Evolutionary conservation across 2,329 filamentous ascomycete species (phyloP), one percentile per base, ranked within the genome.

Genomic region (Arthrobotrys musiformis): DNA sequence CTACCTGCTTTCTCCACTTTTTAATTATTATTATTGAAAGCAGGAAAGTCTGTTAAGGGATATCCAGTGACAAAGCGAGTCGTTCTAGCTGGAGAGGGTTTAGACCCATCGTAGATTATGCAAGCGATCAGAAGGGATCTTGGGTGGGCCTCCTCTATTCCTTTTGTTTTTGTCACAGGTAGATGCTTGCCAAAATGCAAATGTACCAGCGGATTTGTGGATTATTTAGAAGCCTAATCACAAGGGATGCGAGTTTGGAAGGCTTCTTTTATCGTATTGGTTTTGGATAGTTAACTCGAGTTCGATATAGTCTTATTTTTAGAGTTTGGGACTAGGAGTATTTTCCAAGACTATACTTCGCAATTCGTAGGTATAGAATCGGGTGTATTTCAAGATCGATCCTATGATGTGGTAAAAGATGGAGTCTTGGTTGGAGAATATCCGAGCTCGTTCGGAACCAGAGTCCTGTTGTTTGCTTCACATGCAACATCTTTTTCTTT

Each of bases 21-120:
- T n/a, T n/a, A n/a, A 54, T 33, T 42, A 61, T 44, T n/a, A n/a
- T n/a, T n/a, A n/a, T n/a, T n/a, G n/a, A 22, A 72, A 64, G 44
- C 56, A 72, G 54, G 68, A 72, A 61, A 70, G 11, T 46, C 40
- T 30, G 40, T 22, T 70, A 42, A 42, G 61, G 66, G 35, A 24
- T 33, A 56, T 72, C 67, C 67, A 70, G 42, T 70, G 4, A 37
- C 37, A 30, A n/a, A 46, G 30, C 42, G 22, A 70, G 42, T 28
- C 33, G 17, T 15, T n/a, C 58, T 70, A 64, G 54, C 72, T 76
- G 13, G 30, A 60, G 63, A 64, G 72, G 58, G 64, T 66, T 64
- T 76, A 76, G 72, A 70, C 58, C 56, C 72, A 76, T 76, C 64
- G 64, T 62, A 30, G 19, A n/a, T 48, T 62, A 74, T 75, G 70